phyloP scores from a whole-genome alignment of 768 basidiomycete species.

The Auricularia auricula-judae region DNA sequence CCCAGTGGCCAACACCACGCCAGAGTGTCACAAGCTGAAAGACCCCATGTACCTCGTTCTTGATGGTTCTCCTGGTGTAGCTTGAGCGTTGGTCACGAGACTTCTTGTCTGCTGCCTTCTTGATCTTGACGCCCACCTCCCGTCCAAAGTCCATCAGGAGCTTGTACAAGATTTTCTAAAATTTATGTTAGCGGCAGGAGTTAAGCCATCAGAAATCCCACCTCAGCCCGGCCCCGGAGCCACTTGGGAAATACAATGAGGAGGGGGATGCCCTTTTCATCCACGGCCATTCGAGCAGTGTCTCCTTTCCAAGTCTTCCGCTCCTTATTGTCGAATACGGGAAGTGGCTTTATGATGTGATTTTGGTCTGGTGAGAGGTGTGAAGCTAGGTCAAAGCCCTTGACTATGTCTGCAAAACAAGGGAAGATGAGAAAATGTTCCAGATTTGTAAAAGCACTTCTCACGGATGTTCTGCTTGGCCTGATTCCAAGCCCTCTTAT shows the following conservation, averaged over 20 bases:
- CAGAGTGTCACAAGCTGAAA: not conserved
- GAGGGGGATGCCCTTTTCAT: not conserved
- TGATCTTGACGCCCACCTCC: not conserved
- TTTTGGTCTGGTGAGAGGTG: too few species aligned
- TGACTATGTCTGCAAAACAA: too few species aligned
- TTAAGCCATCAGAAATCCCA: not conserved
- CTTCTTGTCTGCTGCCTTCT: not conserved
- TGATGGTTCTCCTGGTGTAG: not conserved
- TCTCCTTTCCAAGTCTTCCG: too few species aligned
- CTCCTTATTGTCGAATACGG: too few species aligned
- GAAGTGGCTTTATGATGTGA: too few species aligned
- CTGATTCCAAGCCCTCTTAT: too few species aligned
- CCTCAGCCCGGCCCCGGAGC: not conserved
- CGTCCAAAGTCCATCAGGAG: not conserved
- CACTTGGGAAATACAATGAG: not conserved
- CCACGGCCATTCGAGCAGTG: not conserved
- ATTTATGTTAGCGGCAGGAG: not conserved
- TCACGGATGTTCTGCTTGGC: too few species aligned
- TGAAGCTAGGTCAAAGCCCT: too few species aligned
- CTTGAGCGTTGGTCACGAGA: not conserved
- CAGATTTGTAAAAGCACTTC: too few species aligned
- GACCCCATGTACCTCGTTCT: not conserved
- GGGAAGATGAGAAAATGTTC: too few species aligned
- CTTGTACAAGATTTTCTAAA: not conserved
- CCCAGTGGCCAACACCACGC: not conserved